These are phyloP conservation scores for Vicia faba DNA, from an alignment of 306 rosid genomes.

Conservation along the genomic window DNA sequence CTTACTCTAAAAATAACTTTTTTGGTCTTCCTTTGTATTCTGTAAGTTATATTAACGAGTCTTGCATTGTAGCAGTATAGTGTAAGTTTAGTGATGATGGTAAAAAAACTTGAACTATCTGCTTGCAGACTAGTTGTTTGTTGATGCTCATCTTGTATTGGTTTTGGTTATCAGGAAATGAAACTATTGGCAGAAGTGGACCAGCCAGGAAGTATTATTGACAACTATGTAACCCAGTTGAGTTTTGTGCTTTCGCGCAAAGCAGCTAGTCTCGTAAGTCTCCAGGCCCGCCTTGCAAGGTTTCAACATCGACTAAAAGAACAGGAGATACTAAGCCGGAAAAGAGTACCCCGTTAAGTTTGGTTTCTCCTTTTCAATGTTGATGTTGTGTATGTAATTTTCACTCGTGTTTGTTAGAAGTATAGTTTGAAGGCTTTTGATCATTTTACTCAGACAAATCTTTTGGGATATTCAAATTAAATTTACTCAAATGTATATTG, in stretches of 20 bases:
- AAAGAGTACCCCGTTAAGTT: constrained; percentile 77
- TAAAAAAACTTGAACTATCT: not conserved
- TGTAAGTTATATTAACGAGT: no score
- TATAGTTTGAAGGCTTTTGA: constrained; percentile 37
- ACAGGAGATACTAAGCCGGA: constrained; percentile 86
- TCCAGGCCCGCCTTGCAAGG: constrained; percentile 92
- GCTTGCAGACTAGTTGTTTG: not conserved
- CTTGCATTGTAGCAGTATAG: no score
- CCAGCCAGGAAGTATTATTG: constrained; percentile 91
- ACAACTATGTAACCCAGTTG: constrained; percentile 85
- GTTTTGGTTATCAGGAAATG: constrained; percentile 73
- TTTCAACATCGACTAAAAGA: constrained; percentile 95
- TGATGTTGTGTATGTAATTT: constrained; percentile 42
- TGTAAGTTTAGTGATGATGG: not conserved
- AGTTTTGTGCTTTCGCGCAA: constrained; percentile 89
- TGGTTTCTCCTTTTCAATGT: constrained; percentile 37
- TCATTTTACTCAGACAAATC: constrained; percentile 22
- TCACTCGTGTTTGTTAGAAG: constrained; percentile 34
- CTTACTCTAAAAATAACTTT: no score
- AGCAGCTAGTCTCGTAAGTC: constrained; percentile 88
- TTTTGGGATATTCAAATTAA: constrained; percentile 41
- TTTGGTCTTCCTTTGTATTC: no score
- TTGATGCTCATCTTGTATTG: constrained; percentile 30
- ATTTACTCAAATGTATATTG: constrained; percentile 42
- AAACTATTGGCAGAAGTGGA: constrained; percentile 94